Conservation (phyloP, 495 filamentous ascomycete species). For the Hypoxylon subgilvum region DNA sequence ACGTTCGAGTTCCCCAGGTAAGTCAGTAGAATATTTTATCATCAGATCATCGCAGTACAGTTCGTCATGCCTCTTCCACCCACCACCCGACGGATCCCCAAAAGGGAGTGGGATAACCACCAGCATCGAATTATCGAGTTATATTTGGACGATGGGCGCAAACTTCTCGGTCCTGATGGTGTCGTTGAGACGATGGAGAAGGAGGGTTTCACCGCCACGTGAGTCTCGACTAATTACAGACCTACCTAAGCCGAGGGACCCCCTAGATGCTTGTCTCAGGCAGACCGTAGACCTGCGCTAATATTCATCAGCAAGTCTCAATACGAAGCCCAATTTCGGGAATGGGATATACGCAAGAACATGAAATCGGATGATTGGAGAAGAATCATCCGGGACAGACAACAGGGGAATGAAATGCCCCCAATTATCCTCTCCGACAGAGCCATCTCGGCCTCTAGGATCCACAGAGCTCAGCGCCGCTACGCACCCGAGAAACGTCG, state of each 20-base stretch:
- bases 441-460: not conserved
- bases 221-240: too few species aligned
- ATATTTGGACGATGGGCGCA: not conserved
- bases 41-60: not conserved
- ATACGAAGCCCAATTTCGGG: not conserved
- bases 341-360: not conserved
- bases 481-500: not conserved
- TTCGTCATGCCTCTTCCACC: not conserved
- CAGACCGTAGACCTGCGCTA: not conserved
- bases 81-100: conserved; percentile 2
- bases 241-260: too few species aligned
- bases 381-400: not conserved
- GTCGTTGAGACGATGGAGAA: not conserved
- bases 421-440: not conserved
- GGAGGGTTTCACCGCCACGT: conserved; percentile 7
- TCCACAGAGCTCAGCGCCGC: not conserved
- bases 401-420: not conserved
- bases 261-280: not conserved
- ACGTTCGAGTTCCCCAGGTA: not conserved
- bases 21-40: not conserved
- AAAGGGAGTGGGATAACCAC: not conserved
- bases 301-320: not conserved
- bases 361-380: not conserved
- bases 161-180: not conserved
- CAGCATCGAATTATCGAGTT: conserved; percentile 1